A percentile compares a stretch with the other conserved stretches of the same genome.
phyloP scores from a whole-genome alignment of 2,329 filamentous ascomycete species.

The Colletotrichum lentis region DNA sequence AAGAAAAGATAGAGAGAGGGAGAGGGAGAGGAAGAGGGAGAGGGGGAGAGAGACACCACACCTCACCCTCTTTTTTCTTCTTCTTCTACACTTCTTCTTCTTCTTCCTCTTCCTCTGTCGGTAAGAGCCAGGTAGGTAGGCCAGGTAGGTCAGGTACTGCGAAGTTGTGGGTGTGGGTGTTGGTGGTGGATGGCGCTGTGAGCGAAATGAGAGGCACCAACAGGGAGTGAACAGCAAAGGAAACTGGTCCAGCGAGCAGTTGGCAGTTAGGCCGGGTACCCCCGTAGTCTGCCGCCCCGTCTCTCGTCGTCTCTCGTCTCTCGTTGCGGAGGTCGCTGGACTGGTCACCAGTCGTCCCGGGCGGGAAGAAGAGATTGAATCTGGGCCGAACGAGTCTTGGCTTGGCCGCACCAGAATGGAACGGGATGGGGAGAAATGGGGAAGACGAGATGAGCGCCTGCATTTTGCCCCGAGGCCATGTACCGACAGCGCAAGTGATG shows the following conservation, averaged over 20 bases:
- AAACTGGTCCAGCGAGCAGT: neutral
- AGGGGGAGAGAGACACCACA: neutral
- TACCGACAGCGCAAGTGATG: neutral
- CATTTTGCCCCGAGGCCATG: neutral
- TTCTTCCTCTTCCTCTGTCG: slow-evolving; percentile 14
- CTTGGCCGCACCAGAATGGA: slow-evolving; percentile 28
- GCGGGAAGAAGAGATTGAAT: slow-evolving; percentile 26
- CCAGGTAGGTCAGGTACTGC: slow-evolving; percentile 6
- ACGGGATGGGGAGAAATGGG: slow-evolving; percentile 20
- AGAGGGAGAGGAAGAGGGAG: neutral
- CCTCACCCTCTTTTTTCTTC: slow-evolving; percentile 1
- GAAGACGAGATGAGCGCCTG: slow-evolving; percentile 9
- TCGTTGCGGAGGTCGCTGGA: neutral
- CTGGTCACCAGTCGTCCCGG: neutral
- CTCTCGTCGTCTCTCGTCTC: neutral
- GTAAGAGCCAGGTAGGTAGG: neutral
- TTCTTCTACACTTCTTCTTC: neutral
- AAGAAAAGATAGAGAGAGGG: neutral
- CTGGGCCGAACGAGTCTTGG: slow-evolving; percentile 29
- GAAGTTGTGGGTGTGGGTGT: slow-evolving; percentile 3
- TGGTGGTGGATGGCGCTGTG: slow-evolving; percentile 3
- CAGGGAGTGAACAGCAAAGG: slow-evolving; percentile 9
- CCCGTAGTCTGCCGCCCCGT: neutral
- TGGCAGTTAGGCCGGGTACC: neutral
- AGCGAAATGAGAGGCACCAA: slow-evolving; percentile 33